Evolutionary conservation across 75 land plant genomes (phyloP), one percentile per base, ranked within the genome.

Genomic region (Isoetes taiwanensis): DNA sequence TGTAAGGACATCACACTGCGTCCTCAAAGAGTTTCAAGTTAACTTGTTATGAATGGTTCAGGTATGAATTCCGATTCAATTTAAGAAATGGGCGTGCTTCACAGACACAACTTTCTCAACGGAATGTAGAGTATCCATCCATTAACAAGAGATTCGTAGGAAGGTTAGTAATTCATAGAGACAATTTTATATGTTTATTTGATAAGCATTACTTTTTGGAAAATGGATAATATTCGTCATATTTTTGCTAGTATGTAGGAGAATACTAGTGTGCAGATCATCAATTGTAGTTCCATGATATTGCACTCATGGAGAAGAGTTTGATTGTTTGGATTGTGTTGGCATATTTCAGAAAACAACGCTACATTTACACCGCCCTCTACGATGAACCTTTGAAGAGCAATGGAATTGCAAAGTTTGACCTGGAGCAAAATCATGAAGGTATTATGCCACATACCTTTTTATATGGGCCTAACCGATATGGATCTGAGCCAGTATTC

Each of bases 1-100:
- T 85, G 90, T 89, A 77, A 53, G 89, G 43, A 1, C 20, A 11
- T 14, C 33, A 32, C 20, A 30, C 20, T 19, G 19, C n/a, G n/a
- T n/a, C n/a, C n/a, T n/a, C n/a, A n/a, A n/a, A n/a, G n/a, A n/a
- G n/a, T n/a, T n/a, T n/a, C n/a, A n/a, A n/a, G n/a, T n/a, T n/a
- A n/a, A n/a, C n/a, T n/a, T n/a, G n/a, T n/a, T n/a, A n/a, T n/a
- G n/a, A n/a, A n/a, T n/a, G n/a, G n/a, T 41, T 26, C 75, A 87
- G 94, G 46, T 91, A 87, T 71, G 97, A 91, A 59, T 80, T 83
- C 80, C 69, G 93, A 40, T 82, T 90, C 76, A 81, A 91, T 61
- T 34, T 91, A 64, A 81, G 79, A 73, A 78, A 64, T 60, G 95
- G 97, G n/a, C 53, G 63, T 20, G 95, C 88, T 48, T 70, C 79